Conservation (phyloP, 2,329 filamentous ascomycete species). For the Alternaria atra region DNA sequence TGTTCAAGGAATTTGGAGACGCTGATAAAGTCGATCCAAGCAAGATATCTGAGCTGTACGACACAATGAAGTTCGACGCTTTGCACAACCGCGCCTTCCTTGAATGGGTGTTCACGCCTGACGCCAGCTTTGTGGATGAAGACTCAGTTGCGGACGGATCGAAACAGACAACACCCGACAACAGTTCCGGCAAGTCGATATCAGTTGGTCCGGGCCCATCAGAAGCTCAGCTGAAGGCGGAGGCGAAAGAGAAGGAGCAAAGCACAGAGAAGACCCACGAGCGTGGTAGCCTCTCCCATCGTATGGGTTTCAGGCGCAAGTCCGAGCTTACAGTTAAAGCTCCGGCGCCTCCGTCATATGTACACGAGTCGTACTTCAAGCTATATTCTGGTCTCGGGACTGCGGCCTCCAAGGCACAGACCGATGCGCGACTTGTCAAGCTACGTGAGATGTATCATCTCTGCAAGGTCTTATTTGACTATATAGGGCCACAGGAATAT, state of each 20-base stretch:
- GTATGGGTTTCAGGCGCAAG: constrained; percentile 63
- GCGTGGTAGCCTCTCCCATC: constrained; percentile 54
- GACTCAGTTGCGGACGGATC: constrained; percentile 47
- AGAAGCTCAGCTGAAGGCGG: constrained; percentile 40
- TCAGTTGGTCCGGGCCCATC: constrained; percentile 40
- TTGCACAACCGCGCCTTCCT: constrained; percentile 95
- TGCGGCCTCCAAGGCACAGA: constrained; percentile 72
- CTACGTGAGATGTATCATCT: constrained; percentile 92
- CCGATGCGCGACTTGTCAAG: constrained; percentile 85
- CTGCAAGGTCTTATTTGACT: constrained; percentile 95
- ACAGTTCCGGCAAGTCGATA: constrained; percentile 34
- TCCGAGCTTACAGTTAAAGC: constrained; percentile 53
- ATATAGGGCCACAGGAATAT: constrained; percentile 98
- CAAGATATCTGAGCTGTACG: constrained; percentile 98
- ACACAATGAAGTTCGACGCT: constrained; percentile 99
- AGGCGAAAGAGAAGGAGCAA: constrained; percentile 50
- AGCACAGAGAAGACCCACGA: constrained; percentile 50
- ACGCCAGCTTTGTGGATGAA: constrained; percentile 78
- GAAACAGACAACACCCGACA: constrained; percentile 42
- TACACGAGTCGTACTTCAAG: constrained; percentile 80
- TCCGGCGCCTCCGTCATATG: constrained; percentile 40
- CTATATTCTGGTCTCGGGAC: constrained; percentile 78
- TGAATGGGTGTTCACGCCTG: constrained; percentile 96
- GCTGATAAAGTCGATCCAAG: constrained; percentile 98
- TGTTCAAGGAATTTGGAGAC: constrained; percentile 96